These are phyloP conservation scores for Metschnikowia arizonensis DNA, from an alignment of 805 yeast species.

Conservation along the genomic window DNA sequence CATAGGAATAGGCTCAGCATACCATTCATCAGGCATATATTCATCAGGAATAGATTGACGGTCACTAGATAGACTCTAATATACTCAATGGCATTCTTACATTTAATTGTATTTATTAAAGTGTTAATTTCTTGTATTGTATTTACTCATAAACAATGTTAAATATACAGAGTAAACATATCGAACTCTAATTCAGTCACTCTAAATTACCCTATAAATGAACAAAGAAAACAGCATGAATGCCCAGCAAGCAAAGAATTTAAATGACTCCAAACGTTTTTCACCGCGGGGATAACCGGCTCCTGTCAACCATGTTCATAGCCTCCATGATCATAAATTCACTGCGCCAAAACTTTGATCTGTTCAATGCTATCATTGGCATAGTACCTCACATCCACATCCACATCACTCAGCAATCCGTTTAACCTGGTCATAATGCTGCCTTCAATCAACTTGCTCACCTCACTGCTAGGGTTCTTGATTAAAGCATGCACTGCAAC, in stretches of 20 bases:
- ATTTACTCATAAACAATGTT: too few relatives aligned
- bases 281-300: neutral
- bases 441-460: slow-evolving; percentile 27
- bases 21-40: too few relatives aligned
- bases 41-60: too few relatives aligned
- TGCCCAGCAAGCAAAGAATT: slow-evolving; percentile 1
- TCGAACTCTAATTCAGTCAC: neutral
- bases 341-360: slow-evolving; percentile 20
- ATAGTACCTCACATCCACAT: slow-evolving; percentile 85
- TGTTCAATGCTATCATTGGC: slow-evolving; percentile 57
- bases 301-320: neutral
- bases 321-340: neutral
- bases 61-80: neutral
- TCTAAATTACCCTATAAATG: neutral
- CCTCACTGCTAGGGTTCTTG: slow-evolving; percentile 17
- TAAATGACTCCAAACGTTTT: slow-evolving; percentile 1
- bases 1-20: too few relatives aligned
- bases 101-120: too few relatives aligned
- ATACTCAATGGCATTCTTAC: too few relatives aligned
- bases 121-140: too few relatives aligned
- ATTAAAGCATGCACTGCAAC: slow-evolving; percentile 53
- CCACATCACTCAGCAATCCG: slow-evolving; percentile 64
- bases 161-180: neutral
- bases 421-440: slow-evolving; percentile 64
- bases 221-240: slow-evolving; percentile 1